These are phyloP conservation scores for Tetrahymena elliotti DNA, from an alignment of 73 alveolate genomes.

Conservation along the genomic window DNA sequence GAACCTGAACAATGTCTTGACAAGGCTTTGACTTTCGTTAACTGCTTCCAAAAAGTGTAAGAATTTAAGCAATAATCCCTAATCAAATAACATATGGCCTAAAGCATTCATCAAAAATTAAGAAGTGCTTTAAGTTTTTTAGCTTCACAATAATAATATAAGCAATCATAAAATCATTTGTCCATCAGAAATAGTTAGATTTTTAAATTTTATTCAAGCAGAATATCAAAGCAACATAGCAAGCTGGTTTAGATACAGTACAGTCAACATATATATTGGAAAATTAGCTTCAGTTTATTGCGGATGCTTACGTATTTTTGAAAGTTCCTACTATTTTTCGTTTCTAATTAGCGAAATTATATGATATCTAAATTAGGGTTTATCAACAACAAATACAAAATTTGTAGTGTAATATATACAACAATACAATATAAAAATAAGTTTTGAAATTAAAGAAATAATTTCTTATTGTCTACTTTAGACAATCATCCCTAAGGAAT, in stretches of 20 bases:
- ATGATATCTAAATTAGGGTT: not conserved
- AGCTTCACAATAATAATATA: not conserved
- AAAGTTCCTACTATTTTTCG: not conserved
- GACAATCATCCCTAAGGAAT: too few relatives aligned
- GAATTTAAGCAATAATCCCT: not conserved
- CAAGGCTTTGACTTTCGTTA: constrained; percentile 20
- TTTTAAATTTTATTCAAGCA: not conserved
- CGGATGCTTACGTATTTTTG: not conserved
- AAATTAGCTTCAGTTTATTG: not conserved
- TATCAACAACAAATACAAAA: not conserved
- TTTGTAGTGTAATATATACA: not conserved
- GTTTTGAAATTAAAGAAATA: too few relatives aligned
- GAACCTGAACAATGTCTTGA: constrained; percentile 33
- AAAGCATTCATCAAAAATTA: not conserved
- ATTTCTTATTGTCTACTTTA: not conserved
- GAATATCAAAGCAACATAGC: not conserved
- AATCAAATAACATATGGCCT: not conserved
- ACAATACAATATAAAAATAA: not conserved
- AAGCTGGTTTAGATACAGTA: not conserved
- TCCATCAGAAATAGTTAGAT: not conserved
- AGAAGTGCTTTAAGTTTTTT: not conserved
- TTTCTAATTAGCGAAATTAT: not conserved
- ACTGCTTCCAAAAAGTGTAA: constrained; percentile 38
- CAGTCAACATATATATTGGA: not conserved
- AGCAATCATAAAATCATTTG: not conserved